Base-by-base conservation (phyloP, 2,329 filamentous ascomycete species). In the Torrubiellomyces zombiae region DNA sequence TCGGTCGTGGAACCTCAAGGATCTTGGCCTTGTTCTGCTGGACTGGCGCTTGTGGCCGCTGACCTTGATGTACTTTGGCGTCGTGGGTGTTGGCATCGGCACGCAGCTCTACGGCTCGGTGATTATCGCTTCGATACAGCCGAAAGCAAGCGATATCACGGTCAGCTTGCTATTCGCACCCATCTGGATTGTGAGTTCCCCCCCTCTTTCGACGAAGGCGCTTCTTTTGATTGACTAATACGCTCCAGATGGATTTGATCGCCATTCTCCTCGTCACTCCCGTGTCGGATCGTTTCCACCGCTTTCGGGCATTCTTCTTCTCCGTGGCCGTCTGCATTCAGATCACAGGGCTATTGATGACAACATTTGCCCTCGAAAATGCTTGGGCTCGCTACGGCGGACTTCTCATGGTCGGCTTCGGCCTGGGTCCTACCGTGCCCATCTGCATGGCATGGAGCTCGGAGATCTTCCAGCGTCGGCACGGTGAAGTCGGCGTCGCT, bases 381-480 rank as follows among this genome's bases (percentile, higher is more conserved):
- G 70, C 75, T 18, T 93, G 82, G 81, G 74, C 79, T 2, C 71
- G 82, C 20, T 93, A 93, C 44, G 80, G 78, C 23, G 83, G 83
- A 4, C 67, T 93, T n/a, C 56, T 93, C 25, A 75, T 93, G 53
- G 76, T 93, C 18, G 83, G 83, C 4, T 92, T 92, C 41, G 83
- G 83, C 0, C 71, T 93, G 2, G 83, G 83, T 2, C 83, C 83
- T 4, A 92, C 83, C 0, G 82, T 92, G 1, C 83, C 83, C 8
- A 86, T 86, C 42, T 86, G 79, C 48, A 93, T 93, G 83, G 76
- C 82, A 18, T 92, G 83, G 83, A 82, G 79, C 16, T 80, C 73
- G 33, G 79, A 92, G 51, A 76, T 92, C 42, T 93, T 93, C 58
- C 82, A 92, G 53, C 67, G 67, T 16, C 75, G 83, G 9, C 83